phyloP scores from a whole-genome alignment of 2,329 filamentous ascomycete species.

The Diaporthe helianthi region DNA sequence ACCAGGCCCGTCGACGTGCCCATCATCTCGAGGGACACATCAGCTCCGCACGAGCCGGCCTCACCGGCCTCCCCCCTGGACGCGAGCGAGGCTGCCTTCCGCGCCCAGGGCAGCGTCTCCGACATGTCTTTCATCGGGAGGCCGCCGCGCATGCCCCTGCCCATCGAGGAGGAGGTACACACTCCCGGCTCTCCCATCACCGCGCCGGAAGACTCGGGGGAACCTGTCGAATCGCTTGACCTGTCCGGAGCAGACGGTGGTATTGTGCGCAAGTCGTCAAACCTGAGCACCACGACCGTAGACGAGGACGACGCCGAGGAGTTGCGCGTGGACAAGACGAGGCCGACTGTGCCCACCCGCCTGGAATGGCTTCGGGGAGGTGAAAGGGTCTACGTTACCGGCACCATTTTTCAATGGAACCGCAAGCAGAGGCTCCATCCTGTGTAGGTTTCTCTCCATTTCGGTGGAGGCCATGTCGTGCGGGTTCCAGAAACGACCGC shows the following conservation, averaged over 20 bases:
- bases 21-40: conserved; percentile 43
- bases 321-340: conserved; percentile 75
- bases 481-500: conserved; percentile 18
- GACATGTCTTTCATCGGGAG: conserved; percentile 69
- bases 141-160: conserved; percentile 89
- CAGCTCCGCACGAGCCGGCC: conserved; percentile 36
- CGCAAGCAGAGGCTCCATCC: conserved; percentile 87
- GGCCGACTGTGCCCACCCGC: conserved; percentile 80
- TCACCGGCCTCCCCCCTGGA: conserved; percentile 45
- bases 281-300: conserved; percentile 66
- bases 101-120: conserved; percentile 64
- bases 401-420: conserved; percentile 97
- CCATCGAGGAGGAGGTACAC: conserved; percentile 90
- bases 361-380: conserved; percentile 86
- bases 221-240: conserved; percentile 60
- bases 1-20: conserved; percentile 45
- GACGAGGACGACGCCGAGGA: conserved; percentile 84
- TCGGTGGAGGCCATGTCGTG: conserved; percentile 15
- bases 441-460: conserved; percentile 69
- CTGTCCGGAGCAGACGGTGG: conserved; percentile 54
- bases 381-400: conserved; percentile 94
- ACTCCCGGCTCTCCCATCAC: conserved; percentile 91
- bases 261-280: conserved; percentile 63
- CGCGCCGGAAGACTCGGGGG: conserved; percentile 67
- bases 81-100: conserved; percentile 50